These are phyloP conservation scores for Lactarius sp. DNA, from an alignment of 768 basidiomycete species.

Conservation along the genomic window DNA sequence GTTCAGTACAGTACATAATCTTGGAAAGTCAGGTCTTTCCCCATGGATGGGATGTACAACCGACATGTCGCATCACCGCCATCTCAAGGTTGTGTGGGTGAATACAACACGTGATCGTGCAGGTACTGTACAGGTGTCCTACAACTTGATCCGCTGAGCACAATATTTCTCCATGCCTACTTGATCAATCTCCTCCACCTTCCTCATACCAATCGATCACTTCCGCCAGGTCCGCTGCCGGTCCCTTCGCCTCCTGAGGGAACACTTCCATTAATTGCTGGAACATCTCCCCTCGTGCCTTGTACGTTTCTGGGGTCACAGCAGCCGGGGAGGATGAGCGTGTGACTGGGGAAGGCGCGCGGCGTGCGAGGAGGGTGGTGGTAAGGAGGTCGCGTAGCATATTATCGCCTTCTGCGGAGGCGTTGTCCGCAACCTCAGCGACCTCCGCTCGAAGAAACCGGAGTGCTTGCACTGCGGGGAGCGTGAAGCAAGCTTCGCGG, in stretches of 20 bases:
- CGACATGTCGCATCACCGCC: no score
- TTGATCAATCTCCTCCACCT: slow-evolving; percentile 19
- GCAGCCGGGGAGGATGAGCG: slow-evolving; percentile 26
- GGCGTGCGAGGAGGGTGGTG: slow-evolving; percentile 50
- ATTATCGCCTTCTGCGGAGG: slow-evolving; percentile 53
- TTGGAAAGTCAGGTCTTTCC: no score
- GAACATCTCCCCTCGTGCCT: slow-evolving; percentile 65
- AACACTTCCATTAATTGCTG: slow-evolving; percentile 62
- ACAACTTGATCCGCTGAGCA: no score
- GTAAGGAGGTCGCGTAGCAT: slow-evolving; percentile 62
- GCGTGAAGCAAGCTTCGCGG: slow-evolving; percentile 74
- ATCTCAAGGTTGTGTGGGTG: no score
- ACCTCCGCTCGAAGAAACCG: slow-evolving; percentile 68
- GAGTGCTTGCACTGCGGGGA: slow-evolving; percentile 57
- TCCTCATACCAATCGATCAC: slow-evolving; percentile 45
- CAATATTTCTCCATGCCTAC: no score
- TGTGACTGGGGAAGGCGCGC: slow-evolving; percentile 25
- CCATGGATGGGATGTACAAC: no score
- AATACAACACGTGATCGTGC: no score
- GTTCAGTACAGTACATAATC: no score
- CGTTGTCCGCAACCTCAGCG: slow-evolving; percentile 65
- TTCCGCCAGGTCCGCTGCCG: slow-evolving; percentile 56
- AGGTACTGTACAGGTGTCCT: no score
- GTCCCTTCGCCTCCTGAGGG: slow-evolving; percentile 60
- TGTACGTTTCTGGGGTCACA: slow-evolving; percentile 44